A percentile compares a stretch with the other conserved stretches of the same genome.
phyloP scores from a whole-genome alignment of 805 yeast genomes.

The Kodamaea lidongshanica region DNA sequence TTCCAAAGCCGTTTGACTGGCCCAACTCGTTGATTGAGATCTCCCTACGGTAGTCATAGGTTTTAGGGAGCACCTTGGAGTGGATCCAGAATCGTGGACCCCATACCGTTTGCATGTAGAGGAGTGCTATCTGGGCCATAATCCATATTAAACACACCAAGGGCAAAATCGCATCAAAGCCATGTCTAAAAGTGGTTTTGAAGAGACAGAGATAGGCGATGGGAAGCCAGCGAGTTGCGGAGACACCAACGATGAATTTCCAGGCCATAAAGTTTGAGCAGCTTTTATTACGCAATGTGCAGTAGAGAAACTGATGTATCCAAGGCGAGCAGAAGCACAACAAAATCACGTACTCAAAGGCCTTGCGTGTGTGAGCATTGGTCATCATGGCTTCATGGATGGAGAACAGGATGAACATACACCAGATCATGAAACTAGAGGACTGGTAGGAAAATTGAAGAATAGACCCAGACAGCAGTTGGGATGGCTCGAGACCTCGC shows the following conservation, averaged over 20 bases:
- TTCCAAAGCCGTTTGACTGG: constrained; percentile 41
- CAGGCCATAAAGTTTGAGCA: constrained; percentile 58
- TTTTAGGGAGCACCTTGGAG: constrained; percentile 62
- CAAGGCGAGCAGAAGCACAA: constrained; percentile 63
- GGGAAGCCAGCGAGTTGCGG: constrained; percentile 59
- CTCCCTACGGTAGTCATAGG: constrained; percentile 77
- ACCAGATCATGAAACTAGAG: too few relatives aligned
- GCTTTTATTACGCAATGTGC: constrained; percentile 64
- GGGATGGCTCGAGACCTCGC: too few relatives aligned
- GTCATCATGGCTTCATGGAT: too few relatives aligned
- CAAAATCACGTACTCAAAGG: constrained; percentile 53
- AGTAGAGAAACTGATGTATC: constrained; percentile 84
- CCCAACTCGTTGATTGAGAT: constrained; percentile 57
- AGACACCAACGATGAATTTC: constrained; percentile 69
- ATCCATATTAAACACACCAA: constrained; percentile 49
- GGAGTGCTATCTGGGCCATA: constrained; percentile 48
- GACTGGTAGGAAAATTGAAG: too few relatives aligned
- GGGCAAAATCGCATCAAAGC: constrained; percentile 49
- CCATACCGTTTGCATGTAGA: constrained; percentile 57
- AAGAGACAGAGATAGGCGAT: constrained; percentile 52
- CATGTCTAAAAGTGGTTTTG: constrained; percentile 66
- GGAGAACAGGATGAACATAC: too few relatives aligned
- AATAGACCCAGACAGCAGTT: too few relatives aligned
- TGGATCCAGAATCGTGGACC: constrained; percentile 86
- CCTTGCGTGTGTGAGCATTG: too few relatives aligned